Evolutionary conservation across 805 yeast species (phyloP).

Genomic region (Teunomyces panamensis): DNA sequence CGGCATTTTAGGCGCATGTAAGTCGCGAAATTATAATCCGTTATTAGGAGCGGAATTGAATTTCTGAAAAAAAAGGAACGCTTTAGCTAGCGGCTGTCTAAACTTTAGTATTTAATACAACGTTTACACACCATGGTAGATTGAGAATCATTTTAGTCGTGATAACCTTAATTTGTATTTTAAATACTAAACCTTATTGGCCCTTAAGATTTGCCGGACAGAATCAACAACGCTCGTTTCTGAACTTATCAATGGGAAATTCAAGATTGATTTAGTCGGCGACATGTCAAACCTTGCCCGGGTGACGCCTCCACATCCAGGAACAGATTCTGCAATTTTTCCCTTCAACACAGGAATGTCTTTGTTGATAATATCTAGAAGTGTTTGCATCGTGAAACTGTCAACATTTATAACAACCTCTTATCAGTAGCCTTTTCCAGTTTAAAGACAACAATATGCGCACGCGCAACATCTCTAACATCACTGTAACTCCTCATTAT

Average conservation of each 20-base stretch:
- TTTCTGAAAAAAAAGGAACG: no score
- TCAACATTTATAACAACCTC: conserved; percentile 26
- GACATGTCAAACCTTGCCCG: conserved; percentile 29
- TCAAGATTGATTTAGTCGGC: conserved; percentile 35
- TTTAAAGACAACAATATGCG: conserved; percentile 14
- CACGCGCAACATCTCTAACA: conserved; percentile 14
- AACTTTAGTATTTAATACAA: no score
- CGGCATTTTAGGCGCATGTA: background rate
- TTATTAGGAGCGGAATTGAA: no score
- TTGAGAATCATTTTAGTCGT: no score
- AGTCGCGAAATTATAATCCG: no score
- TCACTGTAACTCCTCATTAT: conserved; percentile 17
- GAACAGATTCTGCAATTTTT: conserved; percentile 43
- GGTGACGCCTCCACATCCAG: conserved; percentile 17
- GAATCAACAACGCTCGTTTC: conserved; percentile 42
- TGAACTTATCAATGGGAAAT: conserved; percentile 37
- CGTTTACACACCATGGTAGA: no score
- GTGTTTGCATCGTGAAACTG: conserved; percentile 22
- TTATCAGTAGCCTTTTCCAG: conserved; percentile 14
- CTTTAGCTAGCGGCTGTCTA: no score
- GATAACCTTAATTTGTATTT: no score
- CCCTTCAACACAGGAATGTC: conserved; percentile 43
- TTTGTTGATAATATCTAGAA: conserved; percentile 32
- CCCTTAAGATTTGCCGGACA: conserved; percentile 33
- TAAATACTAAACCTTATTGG: background rate